Base-by-base conservation (phyloP, 2,329 filamentous ascomycete genomes). In the Fusarium abutilonis region DNA sequence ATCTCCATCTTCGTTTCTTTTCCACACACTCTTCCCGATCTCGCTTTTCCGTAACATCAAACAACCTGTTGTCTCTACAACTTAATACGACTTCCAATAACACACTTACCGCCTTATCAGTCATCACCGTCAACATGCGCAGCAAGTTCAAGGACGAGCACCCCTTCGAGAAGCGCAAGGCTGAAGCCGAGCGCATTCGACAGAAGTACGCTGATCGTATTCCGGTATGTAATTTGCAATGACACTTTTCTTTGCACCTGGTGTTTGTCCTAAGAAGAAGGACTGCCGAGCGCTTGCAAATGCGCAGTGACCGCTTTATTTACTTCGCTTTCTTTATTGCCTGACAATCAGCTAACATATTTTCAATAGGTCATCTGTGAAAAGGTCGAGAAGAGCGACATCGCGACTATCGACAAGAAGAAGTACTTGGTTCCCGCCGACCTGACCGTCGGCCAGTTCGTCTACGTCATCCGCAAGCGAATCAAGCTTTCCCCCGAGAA, bases 61-160 rank as follows among this genome's bases (percentile, higher is more conserved):
- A 49, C 9, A 28, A 54, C 52, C 45, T 38, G 14, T 40, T 48
- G 42, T 54, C 55, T 42, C 54, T 34, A 48, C 49, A 48, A 38
- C 55, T 47, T 48, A 41, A 49, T 60, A 45, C 42, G 45, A 63
- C 43, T 45, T 29, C 32, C 54, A 34, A 53, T 47, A 56, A 29
- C 21, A 63, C 56, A 52, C 61, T 62, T 56, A 62, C 65, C 63
- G 59, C 57, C 41, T 57, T 50, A 64, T 63, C 59, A 43, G 34
- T 53, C 45, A 62, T 42, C 70, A 76, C 77, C 76, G 75, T 75
- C 84, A 92, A 75, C 70, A 97, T 97, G 93, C 91, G 93, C 77
- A 96, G 92, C 85, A 98, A 98, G 88, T 99, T 99, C 82, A 99
- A 99, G 93, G 95, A 99, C 89, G 95, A 98, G 88, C 95, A 98